phyloP scores from a whole-genome alignment of 176 grass and related monocot species.

The Guadua angustifolia region DNA sequence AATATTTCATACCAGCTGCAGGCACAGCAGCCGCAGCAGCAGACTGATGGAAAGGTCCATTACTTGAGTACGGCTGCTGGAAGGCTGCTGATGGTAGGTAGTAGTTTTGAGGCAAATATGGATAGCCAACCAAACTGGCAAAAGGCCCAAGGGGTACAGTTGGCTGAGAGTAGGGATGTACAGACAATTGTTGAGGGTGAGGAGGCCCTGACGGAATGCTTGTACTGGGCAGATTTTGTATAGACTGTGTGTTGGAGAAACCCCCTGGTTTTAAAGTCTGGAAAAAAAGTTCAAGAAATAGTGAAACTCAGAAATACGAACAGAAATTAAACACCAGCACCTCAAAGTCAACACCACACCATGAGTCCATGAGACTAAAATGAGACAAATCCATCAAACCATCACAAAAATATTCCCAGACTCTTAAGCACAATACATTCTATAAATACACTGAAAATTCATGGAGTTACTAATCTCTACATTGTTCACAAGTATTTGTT shows the following conservation, averaged over 20 bases:
- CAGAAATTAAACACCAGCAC: conserved; percentile 23
- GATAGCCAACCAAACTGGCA: conserved; percentile 86
- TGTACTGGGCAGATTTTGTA: conserved; percentile 65
- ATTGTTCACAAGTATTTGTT: neutral
- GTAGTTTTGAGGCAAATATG: conserved; percentile 82
- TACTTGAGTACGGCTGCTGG: conserved; percentile 83
- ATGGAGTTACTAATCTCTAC: neutral
- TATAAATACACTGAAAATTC: neutral
- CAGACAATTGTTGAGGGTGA: conserved; percentile 73
- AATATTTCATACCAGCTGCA: conserved; percentile 77
- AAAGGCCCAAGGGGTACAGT: conserved; percentile 79
- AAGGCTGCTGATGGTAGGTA: conserved; percentile 80
- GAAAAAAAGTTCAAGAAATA: conserved; percentile 26
- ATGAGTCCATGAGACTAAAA: conserved; percentile 16
- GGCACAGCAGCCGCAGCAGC: conserved; percentile 55
- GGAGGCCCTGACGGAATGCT: conserved; percentile 64
- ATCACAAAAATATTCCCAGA: conserved; percentile 1
- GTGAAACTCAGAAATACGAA: conserved; percentile 39
- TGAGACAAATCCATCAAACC: neutral
- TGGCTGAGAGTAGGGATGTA: conserved; percentile 89
- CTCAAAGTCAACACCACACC: conserved; percentile 14
- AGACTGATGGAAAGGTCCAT: conserved; percentile 83
- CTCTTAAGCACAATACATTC: conserved; percentile 16
- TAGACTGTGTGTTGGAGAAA: conserved; percentile 65
- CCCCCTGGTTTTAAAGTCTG: conserved; percentile 69